Evolutionary conservation across 2,329 filamentous ascomycete species (phyloP).

Genomic region (Aspergillus oerlinghausenensis): DNA sequence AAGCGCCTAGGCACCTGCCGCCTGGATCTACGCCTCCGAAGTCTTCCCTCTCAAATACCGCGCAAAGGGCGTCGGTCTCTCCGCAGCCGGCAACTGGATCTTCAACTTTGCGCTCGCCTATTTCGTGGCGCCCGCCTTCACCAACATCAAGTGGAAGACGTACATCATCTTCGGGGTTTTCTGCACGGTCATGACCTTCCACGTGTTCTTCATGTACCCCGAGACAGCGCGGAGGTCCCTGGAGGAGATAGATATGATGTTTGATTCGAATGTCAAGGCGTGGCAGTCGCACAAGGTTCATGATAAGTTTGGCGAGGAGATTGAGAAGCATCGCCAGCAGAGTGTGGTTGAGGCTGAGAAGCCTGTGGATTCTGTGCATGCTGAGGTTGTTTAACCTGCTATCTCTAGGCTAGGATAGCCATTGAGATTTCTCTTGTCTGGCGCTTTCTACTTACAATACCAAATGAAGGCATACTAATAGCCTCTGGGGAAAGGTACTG

Average conservation of each 20-base stretch:
- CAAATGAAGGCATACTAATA: too few relatives aligned
- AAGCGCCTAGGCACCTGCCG: constrained; percentile 47
- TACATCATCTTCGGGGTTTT: constrained; percentile 76
- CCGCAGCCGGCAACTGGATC: constrained; percentile 60
- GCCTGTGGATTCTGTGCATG: constrained; percentile 6
- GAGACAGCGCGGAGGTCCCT: constrained; percentile 68
- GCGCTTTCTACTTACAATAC: too few relatives aligned
- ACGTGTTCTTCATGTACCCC: constrained; percentile 63
- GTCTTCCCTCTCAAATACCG: constrained; percentile 62
- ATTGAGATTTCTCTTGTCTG: too few relatives aligned
- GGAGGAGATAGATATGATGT: constrained; percentile 72
- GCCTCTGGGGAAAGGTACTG: too few relatives aligned
- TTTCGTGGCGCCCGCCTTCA: constrained; percentile 56
- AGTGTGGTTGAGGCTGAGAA: constrained; percentile 12
- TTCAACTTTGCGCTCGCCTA: constrained; percentile 54
- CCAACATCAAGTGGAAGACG: constrained; percentile 56
- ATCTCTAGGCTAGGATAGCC: neutral
- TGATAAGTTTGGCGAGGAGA: constrained; percentile 22
- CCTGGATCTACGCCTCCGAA: constrained; percentile 57
- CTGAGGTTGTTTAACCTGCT: constrained; percentile 9
- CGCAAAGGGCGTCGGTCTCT: constrained; percentile 59
- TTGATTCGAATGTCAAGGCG: constrained; percentile 38
- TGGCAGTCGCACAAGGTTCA: constrained; percentile 25
- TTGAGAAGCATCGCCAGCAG: constrained; percentile 18
- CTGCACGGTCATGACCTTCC: constrained; percentile 63